Percentiles rank a stretch among this genome's conserved stretches.
These are phyloP conservation scores for Phaeolepiota aurea DNA, from an alignment of 768 basidiomycete genomes.

Conservation along the genomic window DNA sequence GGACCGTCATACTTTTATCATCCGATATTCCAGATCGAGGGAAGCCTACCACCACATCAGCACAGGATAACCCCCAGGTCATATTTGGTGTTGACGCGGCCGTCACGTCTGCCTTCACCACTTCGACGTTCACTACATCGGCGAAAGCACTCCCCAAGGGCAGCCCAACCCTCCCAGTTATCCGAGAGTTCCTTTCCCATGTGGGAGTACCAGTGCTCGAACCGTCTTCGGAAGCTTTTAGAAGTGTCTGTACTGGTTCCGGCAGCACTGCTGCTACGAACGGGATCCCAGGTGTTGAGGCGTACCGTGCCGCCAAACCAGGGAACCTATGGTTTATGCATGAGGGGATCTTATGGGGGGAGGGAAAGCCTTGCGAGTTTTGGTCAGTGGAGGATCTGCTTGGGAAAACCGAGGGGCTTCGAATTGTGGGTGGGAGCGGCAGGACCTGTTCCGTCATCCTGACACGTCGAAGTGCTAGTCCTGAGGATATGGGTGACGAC, in stretches of 20 bases:
- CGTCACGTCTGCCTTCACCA: conserved; percentile 34
- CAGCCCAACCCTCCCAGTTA: conserved; percentile 35
- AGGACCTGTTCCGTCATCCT: conserved; percentile 59
- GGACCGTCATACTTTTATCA: conserved; percentile 61
- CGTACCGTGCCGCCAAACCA: conserved; percentile 62
- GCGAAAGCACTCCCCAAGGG: conserved; percentile 36
- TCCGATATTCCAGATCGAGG: conserved; percentile 42
- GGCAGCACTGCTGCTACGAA: conserved; percentile 26
- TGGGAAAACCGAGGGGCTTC: conserved; percentile 36
- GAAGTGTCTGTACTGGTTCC: conserved; percentile 37
- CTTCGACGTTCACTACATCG: conserved; percentile 25
- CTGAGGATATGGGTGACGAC: conserved; percentile 16
- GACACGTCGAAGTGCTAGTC: conserved; percentile 23
- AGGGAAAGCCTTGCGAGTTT: conserved; percentile 71
- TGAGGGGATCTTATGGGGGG: conserved; percentile 64
- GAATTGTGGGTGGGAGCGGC: conserved; percentile 55
- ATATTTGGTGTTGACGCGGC: conserved; percentile 67
- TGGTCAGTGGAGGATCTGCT: conserved; percentile 59
- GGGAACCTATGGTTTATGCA: conserved; percentile 69
- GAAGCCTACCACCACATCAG: conserved; percentile 20
- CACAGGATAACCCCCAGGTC: conserved; percentile 39
- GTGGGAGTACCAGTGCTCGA: conserved; percentile 36
- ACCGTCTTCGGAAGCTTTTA: conserved; percentile 45
- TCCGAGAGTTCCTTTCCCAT: conserved; percentile 44
- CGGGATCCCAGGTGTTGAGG: conserved; percentile 56